Percentiles rank a stretch among this genome's conserved stretches.
Conservation (phyloP, 1,139 yeast species). For the Lodderomyces beijingensis region DNA sequence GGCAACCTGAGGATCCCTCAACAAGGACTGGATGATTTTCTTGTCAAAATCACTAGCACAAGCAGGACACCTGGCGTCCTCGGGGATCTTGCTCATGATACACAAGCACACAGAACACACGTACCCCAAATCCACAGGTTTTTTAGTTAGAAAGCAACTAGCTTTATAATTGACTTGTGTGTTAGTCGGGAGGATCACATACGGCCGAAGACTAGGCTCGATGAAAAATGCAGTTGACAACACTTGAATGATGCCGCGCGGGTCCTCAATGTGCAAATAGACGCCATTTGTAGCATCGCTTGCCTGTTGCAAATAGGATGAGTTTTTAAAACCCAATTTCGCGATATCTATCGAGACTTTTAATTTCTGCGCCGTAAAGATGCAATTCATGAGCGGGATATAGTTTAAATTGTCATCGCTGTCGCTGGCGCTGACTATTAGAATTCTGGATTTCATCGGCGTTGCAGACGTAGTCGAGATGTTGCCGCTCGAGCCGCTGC, state of each 20-base stretch:
- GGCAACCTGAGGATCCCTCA: conserved; percentile 51
- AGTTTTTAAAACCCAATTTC: conserved; percentile 63
- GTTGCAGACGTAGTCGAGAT: conserved; percentile 16
- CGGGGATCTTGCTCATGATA: conserved; percentile 62
- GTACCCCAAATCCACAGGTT: conserved; percentile 86
- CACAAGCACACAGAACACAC: conserved; percentile 96
- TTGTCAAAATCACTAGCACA: conserved; percentile 52
- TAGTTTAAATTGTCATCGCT: conserved; percentile 72
- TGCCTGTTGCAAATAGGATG: conserved; percentile 92
- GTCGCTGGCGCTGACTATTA: conserved; percentile 72
- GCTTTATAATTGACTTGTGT: conserved; percentile 91
- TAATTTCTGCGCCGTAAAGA: conserved; percentile 93
- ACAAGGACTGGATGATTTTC: conserved; percentile 37
- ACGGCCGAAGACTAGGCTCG: conserved; percentile 75
- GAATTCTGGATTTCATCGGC: conserved; percentile 62
- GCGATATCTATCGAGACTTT: conserved; percentile 88
- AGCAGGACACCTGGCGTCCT: conserved; percentile 50
- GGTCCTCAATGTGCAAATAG: conserved; percentile 70
- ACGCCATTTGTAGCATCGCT: conserved; percentile 93
- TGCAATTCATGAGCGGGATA: conserved; percentile 91
- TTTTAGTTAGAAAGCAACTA: conserved; percentile 86
- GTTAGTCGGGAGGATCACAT: conserved; percentile 77
- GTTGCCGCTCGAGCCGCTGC: not conserved
- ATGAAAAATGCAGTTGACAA: conserved; percentile 65
- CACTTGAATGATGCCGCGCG: conserved; percentile 72